phyloP scores from a whole-genome alignment of 441 rosid genomes.

The Adansonia grandidieri region DNA sequence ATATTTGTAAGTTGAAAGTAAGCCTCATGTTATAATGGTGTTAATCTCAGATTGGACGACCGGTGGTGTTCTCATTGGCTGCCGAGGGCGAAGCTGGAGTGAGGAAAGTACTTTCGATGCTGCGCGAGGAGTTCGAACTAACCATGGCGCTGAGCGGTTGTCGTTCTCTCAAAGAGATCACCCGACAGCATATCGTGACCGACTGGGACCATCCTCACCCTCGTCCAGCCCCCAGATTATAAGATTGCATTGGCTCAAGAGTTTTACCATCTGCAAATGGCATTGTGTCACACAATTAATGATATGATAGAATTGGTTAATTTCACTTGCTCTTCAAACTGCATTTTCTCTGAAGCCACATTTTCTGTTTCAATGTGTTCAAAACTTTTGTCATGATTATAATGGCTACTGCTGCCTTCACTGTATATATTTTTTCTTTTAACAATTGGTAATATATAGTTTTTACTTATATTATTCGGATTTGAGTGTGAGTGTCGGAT shows the following conservation, averaged over 20 bases:
- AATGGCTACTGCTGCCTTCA: slow-evolving; percentile 37
- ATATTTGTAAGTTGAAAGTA: no score
- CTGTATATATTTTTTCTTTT: slow-evolving; percentile 30
- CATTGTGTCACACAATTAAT: neutral
- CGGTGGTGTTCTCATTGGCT: slow-evolving; percentile 80
- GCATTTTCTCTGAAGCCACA: slow-evolving; percentile 25
- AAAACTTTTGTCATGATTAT: slow-evolving; percentile 29
- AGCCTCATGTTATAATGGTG: neutral
- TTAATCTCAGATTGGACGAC: slow-evolving; percentile 82
- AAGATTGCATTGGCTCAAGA: neutral
- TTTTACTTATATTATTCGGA: neutral
- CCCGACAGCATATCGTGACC: slow-evolving; percentile 64
- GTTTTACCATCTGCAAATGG: neutral
- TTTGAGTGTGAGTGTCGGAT: no score
- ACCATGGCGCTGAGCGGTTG: slow-evolving; percentile 96
- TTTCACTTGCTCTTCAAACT: slow-evolving; percentile 13
- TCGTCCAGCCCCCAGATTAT: slow-evolving; percentile 57
- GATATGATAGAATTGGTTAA: slow-evolving; percentile 24
- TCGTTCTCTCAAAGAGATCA: slow-evolving; percentile 76
- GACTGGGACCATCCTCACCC: slow-evolving; percentile 65
- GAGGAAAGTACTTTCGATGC: slow-evolving; percentile 78
- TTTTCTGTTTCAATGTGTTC: slow-evolving; percentile 29
- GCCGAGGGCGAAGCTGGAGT: slow-evolving; percentile 86
- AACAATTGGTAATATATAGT: neutral
- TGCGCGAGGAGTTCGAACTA: slow-evolving; percentile 81